Conservation (phyloP, 23 red algal species). For the Gracilariopsis chorda region DNA sequence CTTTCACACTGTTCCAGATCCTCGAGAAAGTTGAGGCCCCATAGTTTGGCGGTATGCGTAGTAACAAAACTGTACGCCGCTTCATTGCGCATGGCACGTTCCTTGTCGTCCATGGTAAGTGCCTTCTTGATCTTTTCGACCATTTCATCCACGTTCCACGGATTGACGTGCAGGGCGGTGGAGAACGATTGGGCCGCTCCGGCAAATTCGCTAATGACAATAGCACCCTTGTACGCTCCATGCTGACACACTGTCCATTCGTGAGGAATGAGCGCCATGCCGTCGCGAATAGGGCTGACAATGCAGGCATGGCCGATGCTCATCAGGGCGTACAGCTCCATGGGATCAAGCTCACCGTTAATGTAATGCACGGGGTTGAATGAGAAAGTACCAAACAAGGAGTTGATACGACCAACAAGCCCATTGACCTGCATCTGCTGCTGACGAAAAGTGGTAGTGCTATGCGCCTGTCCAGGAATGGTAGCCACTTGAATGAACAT, state of each 20-base stretch:
- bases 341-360: conserved; percentile 42
- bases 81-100: conserved; percentile 62
- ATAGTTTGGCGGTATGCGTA: conserved; percentile 76
- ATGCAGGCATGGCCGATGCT: conserved; percentile 80
- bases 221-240: conserved; percentile 52
- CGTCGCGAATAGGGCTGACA: conserved; percentile 81
- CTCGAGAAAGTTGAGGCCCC: conserved; percentile 90
- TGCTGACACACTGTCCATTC: conserved; percentile 96
- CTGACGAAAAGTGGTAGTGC: neutral
- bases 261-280: conserved; percentile 80
- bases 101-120: conserved; percentile 60
- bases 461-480: conserved; percentile 12
- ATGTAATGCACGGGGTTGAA: conserved; percentile 88
- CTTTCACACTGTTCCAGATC: conserved; percentile 61
- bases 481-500: conserved; percentile 81
- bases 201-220: conserved; percentile 90
- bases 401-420: conserved; percentile 89
- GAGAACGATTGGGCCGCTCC: conserved; percentile 76
- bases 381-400: conserved; percentile 69
- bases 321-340: conserved; percentile 76
- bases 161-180: conserved; percentile 88
- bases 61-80: conserved; percentile 83
- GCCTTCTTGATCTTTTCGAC: conserved; percentile 54
- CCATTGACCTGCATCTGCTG: conserved; percentile 72
- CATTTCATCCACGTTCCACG: conserved; percentile 83